These are phyloP conservation scores for Macaranga tanarius DNA, from an alignment of 441 rosid genomes.

Conservation along the genomic window DNA sequence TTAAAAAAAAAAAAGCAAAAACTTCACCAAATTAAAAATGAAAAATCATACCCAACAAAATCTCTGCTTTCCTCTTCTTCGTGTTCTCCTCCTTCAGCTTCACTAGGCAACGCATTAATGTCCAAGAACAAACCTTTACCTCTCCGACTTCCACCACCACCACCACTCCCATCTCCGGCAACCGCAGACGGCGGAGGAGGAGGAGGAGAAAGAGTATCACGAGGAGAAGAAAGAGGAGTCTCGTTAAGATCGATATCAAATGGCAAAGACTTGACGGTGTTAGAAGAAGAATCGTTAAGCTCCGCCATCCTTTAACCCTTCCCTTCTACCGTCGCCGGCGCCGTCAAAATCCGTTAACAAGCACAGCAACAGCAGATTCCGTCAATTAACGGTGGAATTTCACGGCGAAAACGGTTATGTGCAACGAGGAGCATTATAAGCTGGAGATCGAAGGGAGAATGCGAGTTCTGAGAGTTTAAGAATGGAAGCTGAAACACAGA, in stretches of 20 bases:
- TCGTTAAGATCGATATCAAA: constrained; percentile 54
- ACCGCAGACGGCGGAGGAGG: not conserved
- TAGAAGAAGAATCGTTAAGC: constrained; percentile 9
- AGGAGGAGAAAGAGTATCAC: constrained; percentile 36
- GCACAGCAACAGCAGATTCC: too few species aligned
- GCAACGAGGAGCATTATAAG: constrained; percentile 8
- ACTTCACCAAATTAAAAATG: not conserved
- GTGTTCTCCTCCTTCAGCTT: constrained; percentile 19
- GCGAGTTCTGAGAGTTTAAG: not conserved
- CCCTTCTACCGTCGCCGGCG: not conserved
- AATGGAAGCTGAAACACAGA: constrained; percentile 22
- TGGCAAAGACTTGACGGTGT: constrained; percentile 7
- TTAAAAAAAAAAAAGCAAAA: too few species aligned
- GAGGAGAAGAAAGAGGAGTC: constrained; percentile 41
- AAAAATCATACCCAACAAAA: constrained; percentile 32
- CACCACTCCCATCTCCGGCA: not conserved
- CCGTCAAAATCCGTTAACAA: not conserved
- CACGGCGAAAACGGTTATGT: not conserved
- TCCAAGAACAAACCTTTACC: constrained; percentile 36
- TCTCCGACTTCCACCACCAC: not conserved
- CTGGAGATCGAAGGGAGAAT: not conserved
- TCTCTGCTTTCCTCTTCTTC: constrained; percentile 22
- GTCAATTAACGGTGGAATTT: too few species aligned
- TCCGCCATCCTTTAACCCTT: constrained; percentile 10
- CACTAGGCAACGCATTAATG: constrained; percentile 48